Base-by-base conservation (phyloP, 2,329 filamentous ascomycete species). In the Thielaviopsis populi region DNA sequence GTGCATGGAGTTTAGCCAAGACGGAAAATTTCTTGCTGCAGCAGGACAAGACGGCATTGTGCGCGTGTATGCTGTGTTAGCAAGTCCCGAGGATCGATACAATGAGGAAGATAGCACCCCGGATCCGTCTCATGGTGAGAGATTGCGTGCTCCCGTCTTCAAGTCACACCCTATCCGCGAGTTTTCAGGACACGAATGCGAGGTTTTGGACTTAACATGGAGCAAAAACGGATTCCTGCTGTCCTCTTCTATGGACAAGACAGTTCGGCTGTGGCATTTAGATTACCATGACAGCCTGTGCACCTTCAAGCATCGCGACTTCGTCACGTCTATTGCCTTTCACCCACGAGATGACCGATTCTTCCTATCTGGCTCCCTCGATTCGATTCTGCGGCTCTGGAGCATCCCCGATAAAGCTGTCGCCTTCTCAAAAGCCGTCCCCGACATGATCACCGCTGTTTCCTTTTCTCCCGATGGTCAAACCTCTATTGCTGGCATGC, bases 221-320 rank as follows among this genome's bases (percentile, higher is more conserved):
- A 97, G 92, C 77, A 99, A 97, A 79, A 99, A 99, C 74, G 96
- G 95, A 73, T 99, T 99, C 69, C 75, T 99, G 33, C 79, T 99
- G 17, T 96, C 92, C 2, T 95, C 91, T 0, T 96, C 91, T 0
- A 96, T 97, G 91, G 94, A 99, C 73, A 96, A 96, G 77, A 96
- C 91, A 0, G 94, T 99, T 13, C 83, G 90, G 15, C 74, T 99
- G 59, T 99, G 94, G 92, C 94, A 99, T 74, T 80, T 94, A 67
- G 92, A 83, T 71, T 81, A 92, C 62, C 74, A 80, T 2, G 91
- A 97, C 70, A 96, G 91, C 70, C 78, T 99, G 0, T 96, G 91
- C 73, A 91, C 88, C 1, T 99, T 97, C 76, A 89, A 91, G 70
- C 94, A 97, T 74, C 89, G 86, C 69, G 94, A 99, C 72, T 91